Conservation (phyloP, 176 grass and related monocot genomes). For the Zizania latifolia region DNA sequence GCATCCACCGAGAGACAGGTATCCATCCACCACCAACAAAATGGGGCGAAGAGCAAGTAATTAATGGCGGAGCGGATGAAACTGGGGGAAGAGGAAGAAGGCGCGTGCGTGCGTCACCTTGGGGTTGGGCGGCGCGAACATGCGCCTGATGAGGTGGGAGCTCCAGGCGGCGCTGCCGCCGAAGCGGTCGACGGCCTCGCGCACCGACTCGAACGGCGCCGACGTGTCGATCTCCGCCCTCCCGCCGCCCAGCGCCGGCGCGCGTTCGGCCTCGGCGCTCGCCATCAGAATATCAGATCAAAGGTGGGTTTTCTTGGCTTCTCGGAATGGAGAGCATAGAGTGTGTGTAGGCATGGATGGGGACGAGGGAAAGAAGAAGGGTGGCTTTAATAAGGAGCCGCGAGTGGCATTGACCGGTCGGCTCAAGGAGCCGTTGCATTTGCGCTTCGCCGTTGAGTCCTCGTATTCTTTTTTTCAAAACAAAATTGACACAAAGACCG, state of each 20-base stretch:
- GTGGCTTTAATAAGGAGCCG: not conserved
- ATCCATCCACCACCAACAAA: not conserved
- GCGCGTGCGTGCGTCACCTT: conserved; percentile 1
- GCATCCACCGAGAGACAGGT: too few species aligned
- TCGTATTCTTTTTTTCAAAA: not conserved
- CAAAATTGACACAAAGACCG: too few species aligned
- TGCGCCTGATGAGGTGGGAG: conserved; percentile 47
- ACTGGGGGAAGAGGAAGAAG: not conserved
- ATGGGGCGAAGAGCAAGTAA: too few species aligned
- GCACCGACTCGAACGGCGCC: conserved; percentile 83
- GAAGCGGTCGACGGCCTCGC: conserved; percentile 81
- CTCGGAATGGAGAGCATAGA: not conserved
- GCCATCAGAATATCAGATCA: not conserved
- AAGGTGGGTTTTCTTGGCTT: not conserved
- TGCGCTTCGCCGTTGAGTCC: not conserved
- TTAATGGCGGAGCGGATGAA: not conserved
- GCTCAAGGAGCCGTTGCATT: conserved; percentile 36
- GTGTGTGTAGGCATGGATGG: not conserved
- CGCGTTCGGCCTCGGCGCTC: conserved; percentile 8
- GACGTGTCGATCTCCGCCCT: conserved; percentile 95
- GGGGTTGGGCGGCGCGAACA: conserved; percentile 20
- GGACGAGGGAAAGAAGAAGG: not conserved
- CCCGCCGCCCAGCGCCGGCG: not conserved
- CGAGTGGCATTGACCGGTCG: conserved; percentile 25
- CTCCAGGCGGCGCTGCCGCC: conserved; percentile 80